Evolutionary conservation across 768 basidiomycete species (phyloP), one percentile per base, ranked within the genome.

Genomic region (Cytidiella melzeri): DNA sequence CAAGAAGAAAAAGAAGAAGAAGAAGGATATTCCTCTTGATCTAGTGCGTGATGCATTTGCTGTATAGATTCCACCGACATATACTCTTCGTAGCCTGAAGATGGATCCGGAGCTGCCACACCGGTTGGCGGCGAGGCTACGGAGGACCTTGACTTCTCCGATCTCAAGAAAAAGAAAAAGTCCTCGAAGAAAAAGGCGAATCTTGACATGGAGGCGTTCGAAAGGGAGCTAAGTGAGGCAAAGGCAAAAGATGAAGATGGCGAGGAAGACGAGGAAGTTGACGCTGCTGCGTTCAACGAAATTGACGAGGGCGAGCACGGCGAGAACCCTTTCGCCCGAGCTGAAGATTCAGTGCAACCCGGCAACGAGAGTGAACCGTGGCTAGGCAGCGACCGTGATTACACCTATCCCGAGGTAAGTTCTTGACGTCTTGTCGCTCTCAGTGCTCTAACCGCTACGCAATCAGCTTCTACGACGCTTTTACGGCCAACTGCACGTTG

Each of bases 141-240:
- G 10, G 91, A 87, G 53, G 93, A 93, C 58, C 75, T 94, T 51
- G 90, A 92, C 70, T 97, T 97, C 65, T 91, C 88, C 5, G 95
- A 97, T 64, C 75, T 97, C 66, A 96, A 97, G 74, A 95, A 93
- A 76, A 94, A 94, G 75, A 94, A 92, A 75, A 94, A 93, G 71
- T 93, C 77, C 25, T 70, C 77, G 52, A 84, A 84, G 71, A 95
- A 94, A 73, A 97, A 95, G 71, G 79, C 85, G 18, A 81, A 88
- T 2, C 83, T 87, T 45, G 91, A 93, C 64, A 72, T 95, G 59
- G 92, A 95, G 63, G 93, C 90, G 1, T 95, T 96, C 60, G 93
- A 95, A 74, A 92, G 91, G 67, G 91, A 93, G 68, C 71, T 95
- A 38, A 83, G 82, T 54, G 79, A 83, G 39, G 75, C 81, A 20